Conservation (phyloP, 176 grass and related monocot species). For the Secale cereale region DNA sequence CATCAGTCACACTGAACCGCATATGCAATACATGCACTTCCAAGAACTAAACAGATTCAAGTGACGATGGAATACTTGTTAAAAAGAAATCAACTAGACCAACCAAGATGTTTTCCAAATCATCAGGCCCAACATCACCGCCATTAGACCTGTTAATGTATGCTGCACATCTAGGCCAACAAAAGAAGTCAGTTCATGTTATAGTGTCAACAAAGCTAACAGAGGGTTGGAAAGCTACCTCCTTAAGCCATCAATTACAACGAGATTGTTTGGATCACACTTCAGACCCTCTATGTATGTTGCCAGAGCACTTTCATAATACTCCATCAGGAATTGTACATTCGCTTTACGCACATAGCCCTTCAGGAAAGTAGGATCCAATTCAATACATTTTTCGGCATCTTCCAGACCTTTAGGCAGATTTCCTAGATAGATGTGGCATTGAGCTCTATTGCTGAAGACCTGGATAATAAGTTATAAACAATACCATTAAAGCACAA, state of each 20-base stretch:
- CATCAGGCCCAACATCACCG: background rate
- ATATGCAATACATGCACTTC: background rate
- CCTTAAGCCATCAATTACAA: constrained; percentile 47
- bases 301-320: constrained; percentile 43
- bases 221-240: constrained; percentile 30
- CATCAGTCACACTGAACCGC: background rate
- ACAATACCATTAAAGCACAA: background rate
- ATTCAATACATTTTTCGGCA: constrained; percentile 53
- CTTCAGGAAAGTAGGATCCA: constrained; percentile 57
- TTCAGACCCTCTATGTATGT: constrained; percentile 58
- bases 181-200: background rate
- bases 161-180: constrained; percentile 33
- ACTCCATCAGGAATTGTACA: constrained; percentile 37
- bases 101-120: constrained; percentile 33
- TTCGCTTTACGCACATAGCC: constrained; percentile 53
- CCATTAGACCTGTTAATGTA: constrained; percentile 35
- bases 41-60: background rate
- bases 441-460: constrained; percentile 57
- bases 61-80: background rate
- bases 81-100: constrained; percentile 6
- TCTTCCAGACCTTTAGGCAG: constrained; percentile 52
- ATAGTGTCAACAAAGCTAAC: constrained; percentile 3
- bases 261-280: constrained; percentile 58
- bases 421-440: constrained; percentile 41
- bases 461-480: constrained; percentile 20